Conservation (phyloP, 805 yeast species). For the Komagataella pastoris region DNA sequence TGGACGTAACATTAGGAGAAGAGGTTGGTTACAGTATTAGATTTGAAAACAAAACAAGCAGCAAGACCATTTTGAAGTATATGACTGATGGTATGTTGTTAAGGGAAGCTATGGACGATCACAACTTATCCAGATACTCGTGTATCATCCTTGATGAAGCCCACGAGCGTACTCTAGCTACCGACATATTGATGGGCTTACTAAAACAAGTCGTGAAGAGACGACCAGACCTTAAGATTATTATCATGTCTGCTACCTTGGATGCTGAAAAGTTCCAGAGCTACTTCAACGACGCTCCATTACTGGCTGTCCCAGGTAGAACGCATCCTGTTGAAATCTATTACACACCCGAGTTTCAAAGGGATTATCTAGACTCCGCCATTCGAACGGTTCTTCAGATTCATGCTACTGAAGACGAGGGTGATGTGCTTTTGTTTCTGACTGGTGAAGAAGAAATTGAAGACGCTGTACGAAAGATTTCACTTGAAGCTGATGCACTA, state of each 20-base stretch:
- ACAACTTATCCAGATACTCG: slow-evolving; percentile 52
- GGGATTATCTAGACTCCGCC: slow-evolving; percentile 90
- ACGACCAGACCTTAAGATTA: slow-evolving; percentile 58
- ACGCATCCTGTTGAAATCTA: slow-evolving; percentile 95
- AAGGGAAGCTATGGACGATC: slow-evolving; percentile 72
- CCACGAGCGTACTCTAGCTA: slow-evolving; percentile 89
- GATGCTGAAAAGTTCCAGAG: slow-evolving; percentile 93
- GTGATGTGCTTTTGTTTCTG: slow-evolving; percentile 75
- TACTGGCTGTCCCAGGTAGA: slow-evolving; percentile 95
- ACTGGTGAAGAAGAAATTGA: slow-evolving; percentile 98
- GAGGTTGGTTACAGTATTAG: slow-evolving; percentile 85
- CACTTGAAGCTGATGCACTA: slow-evolving; percentile 80
- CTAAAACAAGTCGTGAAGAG: slow-evolving; percentile 53
- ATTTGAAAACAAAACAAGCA: slow-evolving; percentile 67
- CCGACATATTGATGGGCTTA: slow-evolving; percentile 71
- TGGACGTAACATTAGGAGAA: slow-evolving; percentile 61
- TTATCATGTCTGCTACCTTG: slow-evolving; percentile 89
- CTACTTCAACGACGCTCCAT: slow-evolving; percentile 85
- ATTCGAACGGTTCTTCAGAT: slow-evolving; percentile 91
- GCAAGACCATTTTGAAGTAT: slow-evolving; percentile 65
- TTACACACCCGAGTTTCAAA: slow-evolving; percentile 93
- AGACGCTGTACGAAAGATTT: slow-evolving; percentile 84
- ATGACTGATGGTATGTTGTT: slow-evolving; percentile 94
- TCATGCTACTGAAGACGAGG: slow-evolving; percentile 92
- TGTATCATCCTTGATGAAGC: slow-evolving; percentile 95